Conservation (phyloP, 139 green algal species). For the Tetradesmus lagerheimii region DNA sequence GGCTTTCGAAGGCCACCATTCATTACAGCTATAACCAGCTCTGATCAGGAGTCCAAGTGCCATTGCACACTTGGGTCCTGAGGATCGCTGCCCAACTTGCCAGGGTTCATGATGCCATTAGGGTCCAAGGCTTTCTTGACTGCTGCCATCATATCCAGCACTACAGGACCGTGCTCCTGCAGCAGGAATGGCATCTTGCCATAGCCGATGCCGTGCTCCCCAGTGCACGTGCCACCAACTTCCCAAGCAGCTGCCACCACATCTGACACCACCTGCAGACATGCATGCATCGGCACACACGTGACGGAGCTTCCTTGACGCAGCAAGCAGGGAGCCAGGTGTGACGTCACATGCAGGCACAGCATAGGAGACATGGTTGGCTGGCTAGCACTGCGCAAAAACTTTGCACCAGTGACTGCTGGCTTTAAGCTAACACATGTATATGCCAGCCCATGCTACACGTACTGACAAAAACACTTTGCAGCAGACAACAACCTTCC, state of each 20-base stretch:
- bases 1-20: too few species aligned
- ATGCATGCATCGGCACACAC: neutral
- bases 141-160: conserved; percentile 32
- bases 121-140: conserved; percentile 68
- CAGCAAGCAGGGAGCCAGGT: neutral
- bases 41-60: neutral
- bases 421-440: too few species aligned
- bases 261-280: conserved; percentile 18
- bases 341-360: too few species aligned
- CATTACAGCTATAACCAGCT: neutral
- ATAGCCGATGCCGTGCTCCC: conserved; percentile 74
- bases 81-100: conserved; percentile 71
- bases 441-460: too few species aligned
- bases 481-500: too few species aligned
- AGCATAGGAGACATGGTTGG: neutral
- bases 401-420: too few species aligned
- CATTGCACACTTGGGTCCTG: neutral
- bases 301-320: neutral
- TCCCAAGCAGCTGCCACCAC: conserved; percentile 33
- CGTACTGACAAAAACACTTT: too few species aligned
- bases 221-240: conserved; percentile 71
- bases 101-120: conserved; percentile 75
- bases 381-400: neutral
- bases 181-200: conserved; percentile 62
- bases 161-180: conserved; percentile 14